These are phyloP conservation scores for Phytophthora hibernalis DNA, from an alignment of 352 stramenopile species.

Conservation along the genomic window DNA sequence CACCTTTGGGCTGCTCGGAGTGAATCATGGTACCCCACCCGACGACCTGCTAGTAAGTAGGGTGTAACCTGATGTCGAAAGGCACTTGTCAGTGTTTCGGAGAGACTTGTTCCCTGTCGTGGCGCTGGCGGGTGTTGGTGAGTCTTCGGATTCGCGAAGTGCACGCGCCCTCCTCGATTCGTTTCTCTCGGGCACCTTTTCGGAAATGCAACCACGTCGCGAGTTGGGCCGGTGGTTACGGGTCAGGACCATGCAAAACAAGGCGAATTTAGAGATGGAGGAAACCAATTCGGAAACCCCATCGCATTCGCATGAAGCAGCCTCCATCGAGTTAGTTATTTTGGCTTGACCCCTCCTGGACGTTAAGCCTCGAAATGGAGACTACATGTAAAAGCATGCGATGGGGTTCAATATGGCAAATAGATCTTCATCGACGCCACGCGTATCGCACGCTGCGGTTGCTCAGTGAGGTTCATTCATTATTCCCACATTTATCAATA, in stretches of 20 bases:
- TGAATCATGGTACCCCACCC: constrained; percentile 39
- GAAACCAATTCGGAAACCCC: constrained; percentile 20
- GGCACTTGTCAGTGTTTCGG: background rate
- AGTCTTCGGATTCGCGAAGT: constrained; percentile 19
- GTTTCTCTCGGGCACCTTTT: constrained; percentile 40
- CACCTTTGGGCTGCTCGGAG: constrained; percentile 35
- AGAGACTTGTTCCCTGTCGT: background rate
- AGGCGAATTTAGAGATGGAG: constrained; percentile 3
- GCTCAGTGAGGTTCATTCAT: too few relatives aligned
- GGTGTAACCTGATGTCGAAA: constrained; percentile 11
- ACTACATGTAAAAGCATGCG: too few relatives aligned
- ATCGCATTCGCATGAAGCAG: constrained; percentile 8
- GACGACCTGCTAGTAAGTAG: constrained; percentile 20
- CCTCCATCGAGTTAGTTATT: constrained; percentile 8
- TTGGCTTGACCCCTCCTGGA: background rate
- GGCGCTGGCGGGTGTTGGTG: background rate
- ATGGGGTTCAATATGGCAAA: background rate
- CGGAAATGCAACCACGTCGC: constrained; percentile 34
- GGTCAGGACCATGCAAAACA: constrained; percentile 14
- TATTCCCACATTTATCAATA: too few relatives aligned
- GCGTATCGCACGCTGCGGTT: too few relatives aligned
- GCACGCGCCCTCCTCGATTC: constrained; percentile 11
- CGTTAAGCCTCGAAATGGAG: too few relatives aligned
- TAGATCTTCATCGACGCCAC: background rate
- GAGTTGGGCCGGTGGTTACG: constrained; percentile 35